These are phyloP conservation scores for Fusarium nygamai DNA, from an alignment of 2,329 filamentous ascomycete species.

Conservation along the genomic window DNA sequence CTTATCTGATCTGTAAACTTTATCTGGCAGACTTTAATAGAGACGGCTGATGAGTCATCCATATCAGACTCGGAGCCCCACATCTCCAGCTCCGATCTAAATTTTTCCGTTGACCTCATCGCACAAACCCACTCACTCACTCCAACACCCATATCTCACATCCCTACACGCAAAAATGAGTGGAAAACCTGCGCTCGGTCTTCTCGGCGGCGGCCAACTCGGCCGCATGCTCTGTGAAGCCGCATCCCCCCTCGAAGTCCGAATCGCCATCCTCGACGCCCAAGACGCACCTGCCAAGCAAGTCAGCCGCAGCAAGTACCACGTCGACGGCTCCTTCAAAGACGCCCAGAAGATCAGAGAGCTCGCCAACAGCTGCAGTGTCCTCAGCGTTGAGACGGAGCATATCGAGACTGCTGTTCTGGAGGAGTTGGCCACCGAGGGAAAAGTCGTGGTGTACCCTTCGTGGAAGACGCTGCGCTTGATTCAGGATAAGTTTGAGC, in stretches of 20 bases:
- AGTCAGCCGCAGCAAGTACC: conserved; percentile 77
- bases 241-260: conserved; percentile 78
- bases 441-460: conserved; percentile 72
- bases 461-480: conserved; percentile 86
- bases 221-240: conserved; percentile 94
- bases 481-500: conserved; percentile 93
- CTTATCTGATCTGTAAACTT: background rate
- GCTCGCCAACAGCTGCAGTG: conserved; percentile 79
- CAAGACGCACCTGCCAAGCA: conserved; percentile 84
- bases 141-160: background rate
- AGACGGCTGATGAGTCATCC: conserved; percentile 1
- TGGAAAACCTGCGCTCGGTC: conserved; percentile 51
- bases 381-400: conserved; percentile 94
- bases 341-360: conserved; percentile 80
- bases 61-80: background rate
- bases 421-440: conserved; percentile 78
- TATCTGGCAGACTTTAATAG: background rate
- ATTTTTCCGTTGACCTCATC: conserved; percentile 21
- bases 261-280: conserved; percentile 81
- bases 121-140: conserved; percentile 2
- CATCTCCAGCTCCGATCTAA: conserved; percentile 20
- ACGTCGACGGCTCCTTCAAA: conserved; percentile 89
- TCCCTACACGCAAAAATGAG: background rate
- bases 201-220: conserved; percentile 75
- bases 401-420: conserved; percentile 92